Percentiles rank a stretch among this genome's conserved stretches.
Evolutionary conservation across 164 flowering plant genomes (phyloP).

Genomic region (Magnolia kwangsiensis): DNA sequence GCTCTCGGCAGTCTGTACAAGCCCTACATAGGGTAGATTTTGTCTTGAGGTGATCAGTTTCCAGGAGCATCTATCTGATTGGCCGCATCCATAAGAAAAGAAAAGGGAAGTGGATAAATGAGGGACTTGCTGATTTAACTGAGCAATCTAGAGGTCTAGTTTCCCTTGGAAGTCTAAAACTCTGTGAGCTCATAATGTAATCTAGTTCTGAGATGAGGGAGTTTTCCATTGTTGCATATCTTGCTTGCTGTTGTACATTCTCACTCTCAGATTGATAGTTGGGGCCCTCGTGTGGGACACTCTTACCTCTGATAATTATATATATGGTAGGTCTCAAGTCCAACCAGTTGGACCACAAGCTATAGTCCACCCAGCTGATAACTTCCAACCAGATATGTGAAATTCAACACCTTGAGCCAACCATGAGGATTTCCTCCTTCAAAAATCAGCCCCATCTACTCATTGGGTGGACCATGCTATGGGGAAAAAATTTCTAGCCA

Average conservation of each 20-base stretch:
- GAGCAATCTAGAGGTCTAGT: not conserved
- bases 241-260: not conserved
- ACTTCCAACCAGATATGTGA: too few species aligned
- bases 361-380: too few species aligned
- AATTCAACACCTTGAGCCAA: too few species aligned
- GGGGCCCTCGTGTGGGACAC: too few species aligned
- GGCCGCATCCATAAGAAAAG: not conserved
- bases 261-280: not conserved
- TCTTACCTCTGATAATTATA: not conserved
- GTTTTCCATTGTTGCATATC: too few species aligned
- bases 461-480: too few species aligned
- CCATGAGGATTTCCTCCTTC: too few species aligned
- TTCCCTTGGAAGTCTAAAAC: not conserved
- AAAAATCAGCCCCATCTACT: too few species aligned
- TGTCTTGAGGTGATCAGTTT: not conserved
- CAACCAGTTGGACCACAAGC: too few species aligned
- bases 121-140: not conserved
- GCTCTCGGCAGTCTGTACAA: not conserved
- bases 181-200: not conserved
- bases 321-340: not conserved
- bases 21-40: not conserved
- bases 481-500: too few species aligned
- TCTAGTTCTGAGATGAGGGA: not conserved
- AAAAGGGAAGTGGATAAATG: not conserved
- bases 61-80: not conserved